Percentiles rank a stretch among this genome's conserved stretches.
These are phyloP conservation scores for Tulasnella calospora DNA, from an alignment of 768 basidiomycete genomes.

Conservation along the genomic window DNA sequence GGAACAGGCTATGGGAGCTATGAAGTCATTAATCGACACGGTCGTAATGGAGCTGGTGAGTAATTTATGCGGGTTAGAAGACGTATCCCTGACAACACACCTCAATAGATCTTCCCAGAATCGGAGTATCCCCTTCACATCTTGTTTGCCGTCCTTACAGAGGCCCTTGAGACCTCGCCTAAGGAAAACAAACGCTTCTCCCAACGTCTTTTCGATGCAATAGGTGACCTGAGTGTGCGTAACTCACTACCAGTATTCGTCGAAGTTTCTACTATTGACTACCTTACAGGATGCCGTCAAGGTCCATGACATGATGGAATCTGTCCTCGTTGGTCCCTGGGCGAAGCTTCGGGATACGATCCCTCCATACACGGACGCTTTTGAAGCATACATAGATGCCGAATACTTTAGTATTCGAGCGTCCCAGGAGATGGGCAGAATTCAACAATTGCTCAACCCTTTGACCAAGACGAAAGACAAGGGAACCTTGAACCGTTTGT, in stretches of 20 bases:
- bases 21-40: constrained; percentile 75
- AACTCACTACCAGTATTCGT: background rate
- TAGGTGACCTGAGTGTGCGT: constrained; percentile 73
- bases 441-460: constrained; percentile 56
- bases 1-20: constrained; percentile 45
- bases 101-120: constrained; percentile 47
- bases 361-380: constrained; percentile 51
- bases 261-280: background rate
- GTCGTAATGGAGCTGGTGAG: constrained; percentile 72
- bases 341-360: constrained; percentile 46
- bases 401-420: constrained; percentile 58
- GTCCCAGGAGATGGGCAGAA: constrained; percentile 46
- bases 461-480: constrained; percentile 22
- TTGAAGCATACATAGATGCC: constrained; percentile 64
- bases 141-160: constrained; percentile 60
- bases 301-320: constrained; percentile 59
- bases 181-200: constrained; percentile 46
- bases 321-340: constrained; percentile 55
- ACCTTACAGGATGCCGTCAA: constrained; percentile 54
- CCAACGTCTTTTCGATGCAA: constrained; percentile 72
- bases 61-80: background rate
- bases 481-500: constrained; percentile 28
- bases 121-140: constrained; percentile 63
- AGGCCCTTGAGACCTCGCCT: constrained; percentile 64
- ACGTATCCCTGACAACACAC: background rate